Evolutionary conservation across 1,139 yeast species (phyloP).

Genomic region (Candida sp.): DNA sequence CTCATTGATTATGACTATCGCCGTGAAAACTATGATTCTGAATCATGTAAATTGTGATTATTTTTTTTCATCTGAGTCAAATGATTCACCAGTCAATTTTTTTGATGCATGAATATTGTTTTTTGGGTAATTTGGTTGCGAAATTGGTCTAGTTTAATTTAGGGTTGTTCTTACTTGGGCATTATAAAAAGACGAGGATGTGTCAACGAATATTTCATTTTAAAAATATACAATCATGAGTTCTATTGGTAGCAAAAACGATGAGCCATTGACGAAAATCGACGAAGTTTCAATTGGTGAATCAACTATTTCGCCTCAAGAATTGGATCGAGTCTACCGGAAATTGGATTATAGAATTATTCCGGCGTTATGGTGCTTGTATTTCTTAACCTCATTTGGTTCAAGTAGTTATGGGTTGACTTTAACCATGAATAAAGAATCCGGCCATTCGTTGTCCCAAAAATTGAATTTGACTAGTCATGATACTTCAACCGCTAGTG

Average conservation of each 20-base stretch:
- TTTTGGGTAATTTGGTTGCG: neutral
- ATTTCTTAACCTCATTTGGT: constrained; percentile 79
- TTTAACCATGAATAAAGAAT: constrained; percentile 69
- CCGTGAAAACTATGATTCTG: neutral
- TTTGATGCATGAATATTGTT: neutral
- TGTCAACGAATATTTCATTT: no score
- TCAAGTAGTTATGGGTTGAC: constrained; percentile 76
- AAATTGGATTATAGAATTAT: constrained; percentile 69
- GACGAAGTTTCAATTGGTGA: neutral
- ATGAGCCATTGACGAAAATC: neutral
- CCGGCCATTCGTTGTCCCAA: constrained; percentile 60
- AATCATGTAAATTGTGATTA: neutral
- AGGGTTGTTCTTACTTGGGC: no score
- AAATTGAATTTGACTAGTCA: constrained; percentile 50
- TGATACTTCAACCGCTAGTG: constrained; percentile 72
- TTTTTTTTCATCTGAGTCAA: neutral
- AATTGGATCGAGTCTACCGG: constrained; percentile 59
- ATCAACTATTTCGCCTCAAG: constrained; percentile 6
- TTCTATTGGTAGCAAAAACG: neutral
- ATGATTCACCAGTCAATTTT: neutral
- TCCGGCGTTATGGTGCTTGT: constrained; percentile 80
- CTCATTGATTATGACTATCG: no score
- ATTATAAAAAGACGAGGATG: no score
- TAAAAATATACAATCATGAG: neutral
- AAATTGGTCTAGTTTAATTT: neutral